A percentile compares a stretch with the other conserved stretches of the same genome.
phyloP scores from a whole-genome alignment of 2,329 filamentous ascomycete species.

The Claviceps sp. region DNA sequence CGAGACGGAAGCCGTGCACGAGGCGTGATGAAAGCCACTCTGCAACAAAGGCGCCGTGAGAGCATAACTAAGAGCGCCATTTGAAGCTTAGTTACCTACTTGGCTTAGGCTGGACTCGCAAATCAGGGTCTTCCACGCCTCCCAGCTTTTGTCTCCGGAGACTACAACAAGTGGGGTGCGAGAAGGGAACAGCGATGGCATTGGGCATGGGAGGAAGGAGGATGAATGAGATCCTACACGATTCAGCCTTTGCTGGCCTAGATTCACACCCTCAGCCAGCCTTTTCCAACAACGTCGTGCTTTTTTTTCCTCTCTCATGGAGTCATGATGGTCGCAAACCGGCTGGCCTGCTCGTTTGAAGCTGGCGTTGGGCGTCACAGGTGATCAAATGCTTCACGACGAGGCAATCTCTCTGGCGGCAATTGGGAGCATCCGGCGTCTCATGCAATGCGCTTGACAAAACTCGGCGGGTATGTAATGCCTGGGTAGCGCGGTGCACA shows the following conservation, averaged over 20 bases:
- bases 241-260: conserved; percentile 1
- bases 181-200: not conserved
- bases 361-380: not conserved
- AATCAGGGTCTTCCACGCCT: conserved; percentile 3
- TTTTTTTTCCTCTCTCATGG: not conserved
- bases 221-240: conserved; percentile 1
- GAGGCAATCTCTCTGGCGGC: not conserved
- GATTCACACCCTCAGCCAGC: not conserved
- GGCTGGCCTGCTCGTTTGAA: not conserved
- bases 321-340: not conserved
- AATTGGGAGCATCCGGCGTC: not conserved
- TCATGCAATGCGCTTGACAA: not conserved
- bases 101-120: not conserved
- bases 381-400: not conserved
- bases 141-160: not conserved
- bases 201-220: not conserved
- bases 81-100: not conserved
- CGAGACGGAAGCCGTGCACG: conserved; percentile 1
- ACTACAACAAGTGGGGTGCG: conserved; percentile 2
- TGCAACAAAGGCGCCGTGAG: not conserved
- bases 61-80: conserved; percentile 2
- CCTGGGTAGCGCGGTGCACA: not conserved
- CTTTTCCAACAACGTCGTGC: not conserved
- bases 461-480: not conserved
- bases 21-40: conserved; percentile 2